phyloP scores from a whole-genome alignment of 2,329 filamentous ascomycete genomes.

The Exophiala calicioides region DNA sequence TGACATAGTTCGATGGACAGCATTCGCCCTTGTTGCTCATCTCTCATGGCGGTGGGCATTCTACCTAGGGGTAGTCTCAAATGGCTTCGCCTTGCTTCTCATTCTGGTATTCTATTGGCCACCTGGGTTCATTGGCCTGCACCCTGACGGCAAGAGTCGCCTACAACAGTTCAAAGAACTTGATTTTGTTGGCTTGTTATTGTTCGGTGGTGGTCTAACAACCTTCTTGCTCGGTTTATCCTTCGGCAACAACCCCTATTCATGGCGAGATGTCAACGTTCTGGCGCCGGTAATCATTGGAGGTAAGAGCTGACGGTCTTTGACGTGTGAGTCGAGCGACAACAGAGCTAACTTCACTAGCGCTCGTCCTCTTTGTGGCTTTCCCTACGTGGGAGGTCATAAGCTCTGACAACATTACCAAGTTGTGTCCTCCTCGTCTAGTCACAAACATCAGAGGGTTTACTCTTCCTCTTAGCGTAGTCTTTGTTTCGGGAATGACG shows the following conservation, averaged over 20 bases:
- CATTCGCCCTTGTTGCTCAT: slow-evolving; percentile 10
- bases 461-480: slow-evolving; percentile 5
- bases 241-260: slow-evolving; percentile 25
- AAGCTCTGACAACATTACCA: slow-evolving; percentile 10
- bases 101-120: slow-evolving; percentile 20
- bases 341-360: too few species aligned
- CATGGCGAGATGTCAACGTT: slow-evolving; percentile 19
- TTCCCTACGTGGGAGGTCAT: slow-evolving; percentile 20
- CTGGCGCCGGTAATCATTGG: slow-evolving; percentile 14
- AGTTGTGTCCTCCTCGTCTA: slow-evolving; percentile 17
- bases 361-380: slow-evolving; percentile 9
- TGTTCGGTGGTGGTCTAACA: slow-evolving; percentile 23
- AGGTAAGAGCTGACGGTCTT: slow-evolving; percentile 10
- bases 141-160: slow-evolving; percentile 19
- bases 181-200: slow-evolving; percentile 24
- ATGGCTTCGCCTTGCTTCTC: slow-evolving; percentile 12
- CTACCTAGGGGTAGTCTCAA: slow-evolving; percentile 14
- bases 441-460: slow-evolving; percentile 10
- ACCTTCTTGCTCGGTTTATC: slow-evolving; percentile 23
- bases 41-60: slow-evolving; percentile 17
- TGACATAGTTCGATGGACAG: too few species aligned
- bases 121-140: slow-evolving; percentile 16
- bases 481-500: slow-evolving; percentile 10
- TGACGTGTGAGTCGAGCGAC: too few species aligned
- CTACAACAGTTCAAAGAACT: slow-evolving; percentile 23